Conservation (phyloP, 371 early-diverging fungal genomes). For the Aphelidium insulamus region DNA sequence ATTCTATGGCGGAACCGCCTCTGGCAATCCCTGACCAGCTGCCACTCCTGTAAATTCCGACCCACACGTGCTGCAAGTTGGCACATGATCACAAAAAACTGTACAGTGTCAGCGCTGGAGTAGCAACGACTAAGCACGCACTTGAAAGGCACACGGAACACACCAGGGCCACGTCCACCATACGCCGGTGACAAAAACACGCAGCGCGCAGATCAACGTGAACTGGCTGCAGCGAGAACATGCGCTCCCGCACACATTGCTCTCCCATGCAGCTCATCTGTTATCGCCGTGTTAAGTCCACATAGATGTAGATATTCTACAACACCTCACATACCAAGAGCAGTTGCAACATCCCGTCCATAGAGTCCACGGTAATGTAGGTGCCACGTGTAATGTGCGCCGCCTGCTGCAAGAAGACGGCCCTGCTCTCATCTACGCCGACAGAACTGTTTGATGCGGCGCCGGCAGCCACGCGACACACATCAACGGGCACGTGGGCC, state of each 20-base stretch:
- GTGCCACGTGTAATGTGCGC: conserved; percentile 71
- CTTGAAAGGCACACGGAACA: conserved; percentile 93
- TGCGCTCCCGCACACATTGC: conserved; percentile 33
- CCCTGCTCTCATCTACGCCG: conserved; percentile 2
- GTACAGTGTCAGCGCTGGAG: too few species aligned
- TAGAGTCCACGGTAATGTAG: conserved; percentile 32
- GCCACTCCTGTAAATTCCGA: too few species aligned
- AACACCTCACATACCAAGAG: conserved; percentile 37
- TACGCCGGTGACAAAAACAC: conserved; percentile 84
- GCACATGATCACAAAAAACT: too few species aligned
- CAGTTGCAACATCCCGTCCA: conserved; percentile 45
- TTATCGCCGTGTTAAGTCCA: too few species aligned
- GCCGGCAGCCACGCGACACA: neutral
- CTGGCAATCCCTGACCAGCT: too few species aligned
- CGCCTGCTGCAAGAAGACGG: conserved; percentile 80
- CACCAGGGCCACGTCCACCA: conserved; percentile 77
- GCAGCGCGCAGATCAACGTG: conserved; percentile 83
- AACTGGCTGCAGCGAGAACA: conserved; percentile 48
- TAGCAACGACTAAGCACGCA: conserved; percentile 22
- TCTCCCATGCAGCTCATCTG: conserved; percentile 69
- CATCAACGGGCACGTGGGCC: conserved; percentile 15
- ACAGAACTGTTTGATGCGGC: neutral
- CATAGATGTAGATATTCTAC: neutral
- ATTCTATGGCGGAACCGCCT: too few species aligned
- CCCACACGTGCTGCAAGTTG: too few species aligned